A percentile compares a stretch with the other conserved stretches of the same genome.
Evolutionary conservation across 2,329 filamentous ascomycete species (phyloP).

Genomic region (Cytospora paraplurivora): DNA sequence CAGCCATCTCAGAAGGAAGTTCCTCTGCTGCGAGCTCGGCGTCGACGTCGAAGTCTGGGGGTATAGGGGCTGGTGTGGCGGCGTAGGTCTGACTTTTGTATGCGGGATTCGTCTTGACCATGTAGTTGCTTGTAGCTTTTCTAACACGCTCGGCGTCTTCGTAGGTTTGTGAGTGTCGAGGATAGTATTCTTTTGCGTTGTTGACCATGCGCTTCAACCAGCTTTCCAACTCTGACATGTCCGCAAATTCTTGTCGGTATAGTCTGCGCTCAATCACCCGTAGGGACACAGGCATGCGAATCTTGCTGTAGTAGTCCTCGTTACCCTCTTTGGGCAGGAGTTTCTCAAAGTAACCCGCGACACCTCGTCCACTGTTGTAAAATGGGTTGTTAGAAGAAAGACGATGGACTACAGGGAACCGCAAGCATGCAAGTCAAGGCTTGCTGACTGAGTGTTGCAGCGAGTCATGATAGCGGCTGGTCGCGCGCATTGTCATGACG

Average conservation of each 20-base stretch:
- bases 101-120: conserved; percentile 83
- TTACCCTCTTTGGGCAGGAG: conserved; percentile 66
- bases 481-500: conserved; percentile 14
- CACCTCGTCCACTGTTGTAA: conserved; percentile 63
- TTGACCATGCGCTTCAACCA: conserved; percentile 86
- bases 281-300: conserved; percentile 77
- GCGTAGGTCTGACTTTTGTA: conserved; percentile 70
- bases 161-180: conserved; percentile 70
- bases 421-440: conserved; percentile 7
- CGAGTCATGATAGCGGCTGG: conserved; percentile 12
- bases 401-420: not conserved
- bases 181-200: conserved; percentile 84
- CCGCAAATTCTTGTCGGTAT: conserved; percentile 66
- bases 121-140: conserved; percentile 84
- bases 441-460: conserved; percentile 24
- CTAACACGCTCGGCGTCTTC: conserved; percentile 85
- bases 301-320: conserved; percentile 76
- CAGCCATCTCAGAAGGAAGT: conserved; percentile 22
- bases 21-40: conserved; percentile 22
- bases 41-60: conserved; percentile 47
- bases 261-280: conserved; percentile 77
- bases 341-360: conserved; percentile 74
- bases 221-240: conserved; percentile 74
- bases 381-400: conserved; percentile 29
- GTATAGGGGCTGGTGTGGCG: conserved; percentile 73